Percentiles rank a stretch among this genome's conserved stretches.
These are phyloP conservation scores for Dentipellis sp. DNA, from an alignment of 768 basidiomycete genomes.

Conservation along the genomic window DNA sequence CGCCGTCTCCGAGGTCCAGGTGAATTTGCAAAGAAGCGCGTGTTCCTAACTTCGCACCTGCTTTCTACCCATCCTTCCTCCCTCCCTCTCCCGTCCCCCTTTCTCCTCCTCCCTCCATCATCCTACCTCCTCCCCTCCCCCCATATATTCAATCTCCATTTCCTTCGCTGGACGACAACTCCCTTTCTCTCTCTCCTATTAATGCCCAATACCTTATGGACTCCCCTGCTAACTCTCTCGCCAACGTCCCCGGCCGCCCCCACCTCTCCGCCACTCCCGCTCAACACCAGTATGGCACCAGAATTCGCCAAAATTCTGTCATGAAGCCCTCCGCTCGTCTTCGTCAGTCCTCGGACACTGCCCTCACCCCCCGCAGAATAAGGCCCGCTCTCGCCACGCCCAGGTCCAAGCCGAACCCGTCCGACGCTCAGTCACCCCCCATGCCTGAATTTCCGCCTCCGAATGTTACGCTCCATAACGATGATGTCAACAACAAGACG, in stretches of 20 bases:
- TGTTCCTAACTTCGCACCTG: constrained; percentile 9
- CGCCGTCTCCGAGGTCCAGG: background rate
- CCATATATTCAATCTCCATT: constrained; percentile 12
- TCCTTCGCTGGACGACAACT: constrained; percentile 24
- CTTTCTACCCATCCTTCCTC: constrained; percentile 2
- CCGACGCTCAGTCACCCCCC: constrained; percentile 13
- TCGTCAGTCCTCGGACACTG: constrained; percentile 32
- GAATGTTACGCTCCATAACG: constrained; percentile 59
- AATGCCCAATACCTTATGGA: constrained; percentile 24
- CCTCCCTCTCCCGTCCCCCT: constrained; percentile 13
- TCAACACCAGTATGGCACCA: constrained; percentile 41
- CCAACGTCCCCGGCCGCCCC: constrained; percentile 9
- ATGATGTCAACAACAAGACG: constrained; percentile 64
- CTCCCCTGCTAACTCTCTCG: constrained; percentile 12
- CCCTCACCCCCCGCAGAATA: constrained; percentile 17
- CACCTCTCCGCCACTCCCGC: constrained; percentile 20
- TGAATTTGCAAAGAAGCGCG: constrained; percentile 2
- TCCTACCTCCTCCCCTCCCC: constrained; percentile 18
- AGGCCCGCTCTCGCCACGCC: constrained; percentile 24
- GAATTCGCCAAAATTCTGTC: constrained; percentile 41
- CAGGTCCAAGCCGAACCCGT: constrained; percentile 12
- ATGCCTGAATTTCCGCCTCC: constrained; percentile 48
- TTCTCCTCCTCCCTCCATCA: constrained; percentile 21
- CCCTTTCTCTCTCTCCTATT: constrained; percentile 14
- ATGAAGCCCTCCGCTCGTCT: constrained; percentile 46